A percentile compares a stretch with the other conserved stretches of the same genome.
Evolutionary conservation across 352 stramenopile genomes (phyloP).

Genomic region (Phytophthora capsici): DNA sequence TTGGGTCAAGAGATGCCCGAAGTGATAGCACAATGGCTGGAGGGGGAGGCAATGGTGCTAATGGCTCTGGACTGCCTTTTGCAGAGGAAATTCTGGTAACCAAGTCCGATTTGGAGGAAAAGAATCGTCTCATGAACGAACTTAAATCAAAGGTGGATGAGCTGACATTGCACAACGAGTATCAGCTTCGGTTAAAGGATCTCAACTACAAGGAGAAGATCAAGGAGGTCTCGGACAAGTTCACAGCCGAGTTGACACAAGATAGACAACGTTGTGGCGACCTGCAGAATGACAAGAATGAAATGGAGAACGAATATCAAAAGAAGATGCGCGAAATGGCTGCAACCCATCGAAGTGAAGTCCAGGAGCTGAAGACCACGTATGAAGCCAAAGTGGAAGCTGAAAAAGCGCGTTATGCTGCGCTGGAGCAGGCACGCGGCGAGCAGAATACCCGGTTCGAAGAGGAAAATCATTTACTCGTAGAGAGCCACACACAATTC

Average conservation of each 20-base stretch:
- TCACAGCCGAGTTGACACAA: conserved; percentile 93
- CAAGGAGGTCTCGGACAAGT: conserved; percentile 95
- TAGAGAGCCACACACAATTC: conserved; percentile 86
- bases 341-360: conserved; percentile 86
- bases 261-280: conserved; percentile 92
- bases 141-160: conserved; percentile 96
- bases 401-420: conserved; percentile 90
- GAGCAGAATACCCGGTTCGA: conserved; percentile 78
- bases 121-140: conserved; percentile 91
- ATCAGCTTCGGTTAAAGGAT: conserved; percentile 94
- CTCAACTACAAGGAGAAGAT: conserved; percentile 97
- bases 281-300: conserved; percentile 89
- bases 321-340: conserved; percentile 93
- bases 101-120: conserved; percentile 94
- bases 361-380: conserved; percentile 90
- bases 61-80: conserved; percentile 78
- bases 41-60: conserved; percentile 41
- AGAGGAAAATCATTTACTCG: conserved; percentile 78
- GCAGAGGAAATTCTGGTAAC: conserved; percentile 95
- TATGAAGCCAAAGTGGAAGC: conserved; percentile 93
- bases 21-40: conserved; percentile 41
- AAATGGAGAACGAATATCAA: conserved; percentile 93
- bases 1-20: conserved; percentile 33
- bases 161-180: conserved; percentile 94
- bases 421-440: conserved; percentile 76